Evolutionary conservation across 2,329 filamentous ascomycete species (phyloP).

Genomic region (Penicillium sp.): DNA sequence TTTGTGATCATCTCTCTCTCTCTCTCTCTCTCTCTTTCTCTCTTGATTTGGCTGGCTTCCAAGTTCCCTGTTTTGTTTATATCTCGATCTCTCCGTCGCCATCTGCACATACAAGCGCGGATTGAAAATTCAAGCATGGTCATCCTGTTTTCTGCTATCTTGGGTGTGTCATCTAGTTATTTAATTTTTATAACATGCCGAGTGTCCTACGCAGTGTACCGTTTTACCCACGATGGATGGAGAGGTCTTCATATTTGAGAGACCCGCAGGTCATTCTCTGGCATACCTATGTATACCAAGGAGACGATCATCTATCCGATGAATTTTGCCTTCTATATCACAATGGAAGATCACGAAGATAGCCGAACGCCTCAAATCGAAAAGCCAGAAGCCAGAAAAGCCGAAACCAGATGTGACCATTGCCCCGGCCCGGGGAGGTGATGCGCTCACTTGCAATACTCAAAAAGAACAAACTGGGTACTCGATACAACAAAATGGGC

Average conservation of each 20-base stretch:
- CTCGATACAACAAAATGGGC: slow-evolving; percentile 24
- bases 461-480: slow-evolving; percentile 29
- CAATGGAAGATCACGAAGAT: slow-evolving; percentile 19
- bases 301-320: slow-evolving; percentile 8
- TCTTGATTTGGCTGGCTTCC: slow-evolving; percentile 9
- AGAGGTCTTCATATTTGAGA: not conserved
- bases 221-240: not conserved
- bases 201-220: not conserved
- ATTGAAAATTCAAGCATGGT: not conserved
- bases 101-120: slow-evolving; percentile 24
- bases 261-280: not conserved
- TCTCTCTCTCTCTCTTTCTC: slow-evolving; percentile 11
- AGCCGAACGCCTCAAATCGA: slow-evolving; percentile 26
- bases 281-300: not conserved
- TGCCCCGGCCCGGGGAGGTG: slow-evolving; percentile 15
- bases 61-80: slow-evolving; percentile 11
- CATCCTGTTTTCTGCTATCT: not conserved
- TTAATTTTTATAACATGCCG: not conserved
- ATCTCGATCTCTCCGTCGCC: slow-evolving; percentile 22
- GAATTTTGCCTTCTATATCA: slow-evolving; percentile 28
- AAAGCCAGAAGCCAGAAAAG: slow-evolving; percentile 15
- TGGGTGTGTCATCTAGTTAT: not conserved
- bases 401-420: slow-evolving; percentile 19
- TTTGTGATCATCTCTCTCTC: slow-evolving; percentile 4
- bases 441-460: slow-evolving; percentile 29